Conservation (phyloP, 106 monocot genomes). For the Vanilla planifolia region DNA sequence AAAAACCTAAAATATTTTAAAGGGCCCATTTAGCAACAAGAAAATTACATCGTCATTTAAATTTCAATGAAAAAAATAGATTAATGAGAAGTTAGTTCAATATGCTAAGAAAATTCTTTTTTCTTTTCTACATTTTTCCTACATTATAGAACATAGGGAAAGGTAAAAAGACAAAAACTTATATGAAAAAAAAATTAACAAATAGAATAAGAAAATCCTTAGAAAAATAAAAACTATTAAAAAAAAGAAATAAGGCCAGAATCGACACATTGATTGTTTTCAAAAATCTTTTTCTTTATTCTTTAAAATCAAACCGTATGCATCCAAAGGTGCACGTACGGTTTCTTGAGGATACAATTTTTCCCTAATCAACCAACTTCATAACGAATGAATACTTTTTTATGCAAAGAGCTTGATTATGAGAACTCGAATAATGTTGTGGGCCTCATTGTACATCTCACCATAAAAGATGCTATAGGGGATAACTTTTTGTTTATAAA, state of each 20-base stretch:
- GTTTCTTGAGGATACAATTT: not conserved
- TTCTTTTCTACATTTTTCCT: not conserved
- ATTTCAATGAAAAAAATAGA: not conserved
- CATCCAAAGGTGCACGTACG: not conserved
- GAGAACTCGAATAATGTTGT: conserved; percentile 2
- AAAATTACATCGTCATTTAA: not conserved
- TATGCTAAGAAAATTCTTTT: not conserved
- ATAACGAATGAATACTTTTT: conserved; percentile 8
- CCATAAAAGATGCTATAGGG: conserved; percentile 1
- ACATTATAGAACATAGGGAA: too few relatives aligned
- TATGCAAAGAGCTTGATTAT: conserved; percentile 1
- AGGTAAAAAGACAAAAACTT: too few relatives aligned
- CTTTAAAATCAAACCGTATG: conserved; percentile 2
- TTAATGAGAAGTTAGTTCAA: not conserved
- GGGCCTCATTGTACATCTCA: conserved; percentile 13
- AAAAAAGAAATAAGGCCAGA: not conserved
- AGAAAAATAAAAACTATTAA: too few relatives aligned
- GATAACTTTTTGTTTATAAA: conserved; percentile 9
- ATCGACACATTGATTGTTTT: conserved; percentile 3
- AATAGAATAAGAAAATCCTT: too few relatives aligned
- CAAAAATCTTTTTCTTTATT: not conserved
- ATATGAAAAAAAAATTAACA: too few relatives aligned
- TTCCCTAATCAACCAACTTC: conserved; percentile 8
- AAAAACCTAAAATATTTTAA: not conserved
- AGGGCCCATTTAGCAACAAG: not conserved